A percentile compares a stretch with the other conserved stretches of the same genome.
Conservation (phyloP, 2,329 filamentous ascomycete genomes). For the Calonectria ilicicola region DNA sequence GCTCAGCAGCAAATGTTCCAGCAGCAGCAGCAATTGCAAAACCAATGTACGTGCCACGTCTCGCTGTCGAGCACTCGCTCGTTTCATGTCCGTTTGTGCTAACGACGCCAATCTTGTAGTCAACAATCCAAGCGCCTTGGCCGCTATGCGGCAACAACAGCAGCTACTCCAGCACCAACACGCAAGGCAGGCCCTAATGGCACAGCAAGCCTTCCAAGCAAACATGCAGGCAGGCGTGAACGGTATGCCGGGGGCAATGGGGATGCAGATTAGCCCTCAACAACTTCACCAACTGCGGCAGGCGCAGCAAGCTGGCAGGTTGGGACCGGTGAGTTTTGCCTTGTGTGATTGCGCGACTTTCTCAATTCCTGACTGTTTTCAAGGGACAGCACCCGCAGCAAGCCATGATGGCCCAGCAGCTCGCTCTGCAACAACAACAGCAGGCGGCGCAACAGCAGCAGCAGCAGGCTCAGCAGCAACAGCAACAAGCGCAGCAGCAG, state of each 20-base stretch:
- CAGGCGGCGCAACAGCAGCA: conserved; percentile 30
- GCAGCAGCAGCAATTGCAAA: conserved; percentile 57
- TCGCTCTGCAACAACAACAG: conserved; percentile 47
- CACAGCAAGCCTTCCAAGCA: conserved; percentile 65
- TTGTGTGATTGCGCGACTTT: neutral
- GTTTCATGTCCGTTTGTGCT: conserved; percentile 17
- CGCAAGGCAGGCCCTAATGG: conserved; percentile 64
- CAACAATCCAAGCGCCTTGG: conserved; percentile 52
- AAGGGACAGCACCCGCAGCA: conserved; percentile 48
- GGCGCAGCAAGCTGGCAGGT: conserved; percentile 46
- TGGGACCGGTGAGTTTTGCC: conserved; percentile 54
- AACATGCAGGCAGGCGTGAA: conserved; percentile 61
- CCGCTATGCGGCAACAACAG: conserved; percentile 65
- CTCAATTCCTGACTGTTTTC: conserved; percentile 28
- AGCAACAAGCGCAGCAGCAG: conserved; percentile 54
- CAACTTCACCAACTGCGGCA: conserved; percentile 64
- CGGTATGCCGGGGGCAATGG: conserved; percentile 61
- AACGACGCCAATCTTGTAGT: conserved; percentile 39
- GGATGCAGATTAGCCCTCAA: conserved; percentile 64
- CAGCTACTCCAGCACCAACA: conserved; percentile 69
- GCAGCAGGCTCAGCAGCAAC: conserved; percentile 49
- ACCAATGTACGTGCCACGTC: conserved; percentile 47
- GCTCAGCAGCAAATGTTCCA: conserved; percentile 69
- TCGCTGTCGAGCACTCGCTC: neutral
- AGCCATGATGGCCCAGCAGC: conserved; percentile 57